Conservation (phyloP, 2,329 filamentous ascomycete genomes). For the Epichloe amarillans region DNA sequence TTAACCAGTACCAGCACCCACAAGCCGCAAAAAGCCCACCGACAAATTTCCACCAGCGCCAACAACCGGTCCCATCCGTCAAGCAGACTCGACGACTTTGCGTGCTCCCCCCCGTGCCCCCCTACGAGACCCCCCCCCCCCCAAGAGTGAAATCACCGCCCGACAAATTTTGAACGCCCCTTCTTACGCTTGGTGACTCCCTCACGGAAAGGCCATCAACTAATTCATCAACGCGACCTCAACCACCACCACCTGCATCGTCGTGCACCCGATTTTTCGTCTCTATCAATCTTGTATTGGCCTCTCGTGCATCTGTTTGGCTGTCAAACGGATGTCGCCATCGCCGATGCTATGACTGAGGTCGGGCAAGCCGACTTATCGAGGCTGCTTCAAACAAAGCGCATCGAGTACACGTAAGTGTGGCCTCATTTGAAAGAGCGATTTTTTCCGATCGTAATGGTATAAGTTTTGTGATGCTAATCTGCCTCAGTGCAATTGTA, state of each 20-base stretch:
- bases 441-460: constrained; percentile 35
- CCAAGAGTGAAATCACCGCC: constrained; percentile 8
- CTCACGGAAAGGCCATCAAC: constrained; percentile 13
- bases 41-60: constrained; percentile 4
- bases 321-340: constrained; percentile 56
- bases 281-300: constrained; percentile 14
- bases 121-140: neutral
- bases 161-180: constrained; percentile 21
- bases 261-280: constrained; percentile 15
- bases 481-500: constrained; percentile 50
- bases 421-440: constrained; percentile 29
- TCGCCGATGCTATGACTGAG: constrained; percentile 58
- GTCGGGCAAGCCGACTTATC: constrained; percentile 52
- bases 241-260: constrained; percentile 19
- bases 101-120: neutral
- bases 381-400: constrained; percentile 53
- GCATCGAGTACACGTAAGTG: constrained; percentile 47
- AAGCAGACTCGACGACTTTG: neutral
- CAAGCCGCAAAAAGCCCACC: neutral
- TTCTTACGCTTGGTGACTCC: constrained; percentile 15
- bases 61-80: constrained; percentile 1
- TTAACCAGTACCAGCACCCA: neutral
- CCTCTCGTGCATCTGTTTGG: constrained; percentile 40
- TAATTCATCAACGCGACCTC: constrained; percentile 19
- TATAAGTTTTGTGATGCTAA: constrained; percentile 33